Percentiles rank a stretch among this genome's conserved stretches.
Evolutionary conservation across 2,329 filamentous ascomycete species (phyloP).

Genomic region (Colletotrichum sp.): DNA sequence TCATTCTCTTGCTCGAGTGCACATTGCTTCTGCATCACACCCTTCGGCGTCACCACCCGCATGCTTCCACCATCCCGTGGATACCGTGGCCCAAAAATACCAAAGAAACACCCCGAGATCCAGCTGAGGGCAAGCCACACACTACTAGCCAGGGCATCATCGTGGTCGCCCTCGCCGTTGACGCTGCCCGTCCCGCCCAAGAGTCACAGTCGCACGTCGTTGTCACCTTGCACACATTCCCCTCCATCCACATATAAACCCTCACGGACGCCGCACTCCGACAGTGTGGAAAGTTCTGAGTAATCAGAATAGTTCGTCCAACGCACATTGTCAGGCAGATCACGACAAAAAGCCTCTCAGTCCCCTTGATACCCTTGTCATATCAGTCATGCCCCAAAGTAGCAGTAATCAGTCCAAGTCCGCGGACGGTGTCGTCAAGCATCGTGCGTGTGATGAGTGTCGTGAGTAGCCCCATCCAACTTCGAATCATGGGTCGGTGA

Average conservation of each 20-base stretch:
- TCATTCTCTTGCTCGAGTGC: background rate
- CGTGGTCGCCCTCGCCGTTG: background rate
- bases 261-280: background rate
- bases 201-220: background rate
- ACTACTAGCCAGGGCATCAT: background rate
- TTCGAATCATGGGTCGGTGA: background rate
- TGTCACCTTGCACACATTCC: background rate
- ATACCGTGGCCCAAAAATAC: background rate
- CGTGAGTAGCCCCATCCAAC: slow-evolving; percentile 48
- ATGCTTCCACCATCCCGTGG: slow-evolving; percentile 1
- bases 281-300: slow-evolving; percentile 6
- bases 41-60: slow-evolving; percentile 7
- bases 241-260: slow-evolving; percentile 5
- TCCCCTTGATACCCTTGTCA: background rate
- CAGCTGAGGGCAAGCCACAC: slow-evolving; percentile 17
- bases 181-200: background rate
- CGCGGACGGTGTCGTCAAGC: slow-evolving; percentile 45
- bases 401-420: slow-evolving; percentile 12
- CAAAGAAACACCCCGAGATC: slow-evolving; percentile 3
- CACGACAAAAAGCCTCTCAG: background rate
- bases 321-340: slow-evolving; percentile 2
- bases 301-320: slow-evolving; percentile 4
- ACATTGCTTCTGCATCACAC: background rate
- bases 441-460: slow-evolving; percentile 71
- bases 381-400: slow-evolving; percentile 17